A percentile compares a stretch with the other conserved stretches of the same genome.
Conservation (phyloP, 257 asterid genomes). For the Solanum neorickii region DNA sequence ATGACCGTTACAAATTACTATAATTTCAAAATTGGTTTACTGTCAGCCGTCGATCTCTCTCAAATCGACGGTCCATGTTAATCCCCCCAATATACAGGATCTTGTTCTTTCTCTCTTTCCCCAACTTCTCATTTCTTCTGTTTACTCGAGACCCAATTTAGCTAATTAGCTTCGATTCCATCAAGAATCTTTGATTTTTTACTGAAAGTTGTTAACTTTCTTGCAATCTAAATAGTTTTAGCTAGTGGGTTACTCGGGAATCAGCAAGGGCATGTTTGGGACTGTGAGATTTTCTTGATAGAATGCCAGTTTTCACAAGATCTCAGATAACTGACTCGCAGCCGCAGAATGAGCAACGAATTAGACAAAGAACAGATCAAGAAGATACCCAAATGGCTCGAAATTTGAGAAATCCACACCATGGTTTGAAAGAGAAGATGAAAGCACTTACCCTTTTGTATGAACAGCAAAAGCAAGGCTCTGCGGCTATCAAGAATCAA, state of each 20-base stretch:
- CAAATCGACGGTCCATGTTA: conserved; percentile 11
- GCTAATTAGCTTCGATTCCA: neutral
- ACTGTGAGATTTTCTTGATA: neutral
- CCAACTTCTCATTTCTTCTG: neutral
- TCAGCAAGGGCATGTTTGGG: conserved; percentile 7
- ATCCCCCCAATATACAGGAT: neutral
- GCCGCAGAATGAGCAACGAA: conserved; percentile 7
- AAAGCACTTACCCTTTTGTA: conserved; percentile 39
- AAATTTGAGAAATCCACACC: conserved; percentile 36
- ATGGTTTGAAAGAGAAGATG: conserved; percentile 58
- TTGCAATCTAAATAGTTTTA: neutral
- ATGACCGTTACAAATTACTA: conserved; percentile 21
- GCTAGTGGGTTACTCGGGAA: neutral
- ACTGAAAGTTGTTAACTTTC: neutral
- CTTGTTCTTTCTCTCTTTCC: neutral
- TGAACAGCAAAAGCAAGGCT: conserved; percentile 47
- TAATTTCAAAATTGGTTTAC: conserved; percentile 1
- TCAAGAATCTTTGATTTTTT: conserved; percentile 4
- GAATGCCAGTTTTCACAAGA: conserved; percentile 43
- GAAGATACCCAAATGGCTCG: conserved; percentile 15
- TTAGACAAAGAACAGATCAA: conserved; percentile 6
- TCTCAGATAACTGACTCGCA: conserved; percentile 14
- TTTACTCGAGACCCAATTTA: neutral
- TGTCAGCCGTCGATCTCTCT: conserved; percentile 5
- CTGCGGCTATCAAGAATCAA: conserved; percentile 19